Percentiles rank a stretch among this genome's conserved stretches.
Conservation (phyloP, 257 asterid species). For the Nicotiana tomentosiformis region DNA sequence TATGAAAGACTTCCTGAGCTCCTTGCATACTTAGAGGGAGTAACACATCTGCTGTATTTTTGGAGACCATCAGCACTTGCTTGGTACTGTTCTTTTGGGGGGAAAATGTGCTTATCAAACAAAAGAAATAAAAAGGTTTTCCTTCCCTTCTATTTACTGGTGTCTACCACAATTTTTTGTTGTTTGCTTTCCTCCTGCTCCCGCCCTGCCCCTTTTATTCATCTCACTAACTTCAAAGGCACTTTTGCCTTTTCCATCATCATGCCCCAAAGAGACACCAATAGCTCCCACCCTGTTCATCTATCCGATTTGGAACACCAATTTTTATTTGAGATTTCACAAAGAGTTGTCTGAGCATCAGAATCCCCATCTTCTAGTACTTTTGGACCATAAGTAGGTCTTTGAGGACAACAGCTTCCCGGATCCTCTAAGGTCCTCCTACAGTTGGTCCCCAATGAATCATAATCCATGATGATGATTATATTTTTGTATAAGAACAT, state of each 20-base stretch:
- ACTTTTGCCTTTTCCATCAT: not conserved
- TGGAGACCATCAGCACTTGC: not conserved
- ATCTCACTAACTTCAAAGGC: slow-evolving; percentile 1
- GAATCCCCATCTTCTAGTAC: not conserved
- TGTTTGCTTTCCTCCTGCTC: not conserved
- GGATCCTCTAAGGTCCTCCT: too few relatives aligned
- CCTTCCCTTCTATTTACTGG: not conserved
- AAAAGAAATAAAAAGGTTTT: too few relatives aligned
- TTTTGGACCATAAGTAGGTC: not conserved
- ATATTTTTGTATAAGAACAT: too few relatives aligned
- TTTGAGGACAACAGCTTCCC: not conserved
- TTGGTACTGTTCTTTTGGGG: not conserved
- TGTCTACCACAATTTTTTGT: not conserved
- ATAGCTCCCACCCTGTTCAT: not conserved
- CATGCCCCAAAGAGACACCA: not conserved
- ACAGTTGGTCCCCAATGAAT: too few relatives aligned
- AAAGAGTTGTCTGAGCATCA: not conserved
- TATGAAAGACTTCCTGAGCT: not conserved
- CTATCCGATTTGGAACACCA: not conserved
- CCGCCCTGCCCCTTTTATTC: not conserved
- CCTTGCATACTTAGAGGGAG: not conserved
- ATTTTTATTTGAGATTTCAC: not conserved
- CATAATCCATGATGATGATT: too few relatives aligned
- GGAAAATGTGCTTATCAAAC: not conserved
- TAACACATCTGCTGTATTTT: not conserved